Percentiles rank a stretch among this genome's conserved stretches.
Evolutionary conservation across 331 rosid species (phyloP).

Genomic region (Saraca asoca): DNA sequence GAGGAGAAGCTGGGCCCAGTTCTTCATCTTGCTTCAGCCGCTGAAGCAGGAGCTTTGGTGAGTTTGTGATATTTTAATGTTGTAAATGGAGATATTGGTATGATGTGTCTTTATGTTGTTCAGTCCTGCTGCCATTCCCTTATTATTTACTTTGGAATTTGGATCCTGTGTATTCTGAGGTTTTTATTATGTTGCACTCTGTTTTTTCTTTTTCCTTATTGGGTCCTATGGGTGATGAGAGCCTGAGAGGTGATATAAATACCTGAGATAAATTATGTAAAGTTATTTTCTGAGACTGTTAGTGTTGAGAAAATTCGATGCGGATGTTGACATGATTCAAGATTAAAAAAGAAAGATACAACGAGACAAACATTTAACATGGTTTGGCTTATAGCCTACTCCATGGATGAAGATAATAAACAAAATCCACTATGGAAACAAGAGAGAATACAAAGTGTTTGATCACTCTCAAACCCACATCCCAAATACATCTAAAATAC

Average conservation of each 20-base stretch:
- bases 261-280: slow-evolving; percentile 14
- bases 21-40: slow-evolving; percentile 92
- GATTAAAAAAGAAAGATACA: too few relatives aligned
- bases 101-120: neutral
- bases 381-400: too few relatives aligned
- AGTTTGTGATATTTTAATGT: slow-evolving; percentile 37
- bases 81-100: slow-evolving; percentile 17
- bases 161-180: slow-evolving; percentile 16
- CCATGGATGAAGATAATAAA: too few relatives aligned
- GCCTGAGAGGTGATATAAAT: neutral
- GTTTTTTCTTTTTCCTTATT: neutral
- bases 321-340: too few relatives aligned
- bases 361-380: too few relatives aligned
- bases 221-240: slow-evolving; percentile 26
- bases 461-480: too few relatives aligned
- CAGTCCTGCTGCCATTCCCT: slow-evolving; percentile 15
- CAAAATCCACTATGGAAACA: too few relatives aligned
- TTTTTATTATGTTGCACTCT: slow-evolving; percentile 20
- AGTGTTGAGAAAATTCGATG: too few relatives aligned
- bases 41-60: slow-evolving; percentile 97
- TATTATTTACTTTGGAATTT: slow-evolving; percentile 26
- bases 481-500: too few relatives aligned
- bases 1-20: slow-evolving; percentile 68
- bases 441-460: too few relatives aligned
- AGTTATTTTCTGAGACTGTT: neutral